Evolutionary conservation across 2,329 filamentous ascomycete genomes (phyloP), one percentile per base, ranked within the genome.

Genomic region (Pyricularia sp.): DNA sequence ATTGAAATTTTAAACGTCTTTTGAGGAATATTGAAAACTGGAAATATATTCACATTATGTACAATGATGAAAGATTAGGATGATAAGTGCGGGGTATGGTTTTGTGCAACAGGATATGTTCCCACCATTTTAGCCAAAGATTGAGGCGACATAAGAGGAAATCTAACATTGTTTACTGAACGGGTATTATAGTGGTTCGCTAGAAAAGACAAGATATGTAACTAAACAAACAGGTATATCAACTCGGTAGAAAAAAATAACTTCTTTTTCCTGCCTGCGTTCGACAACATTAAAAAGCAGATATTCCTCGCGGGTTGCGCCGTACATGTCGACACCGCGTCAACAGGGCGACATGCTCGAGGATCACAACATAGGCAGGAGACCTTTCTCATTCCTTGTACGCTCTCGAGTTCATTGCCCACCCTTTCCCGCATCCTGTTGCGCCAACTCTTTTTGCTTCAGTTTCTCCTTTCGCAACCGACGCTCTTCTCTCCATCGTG

Each of bases 401-500:
- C 5, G 19, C 40, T 49, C 19, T 49, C 3, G 40, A 9, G 16
- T 2, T 49, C 19, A 49, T 49, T 49, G 7, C 19, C 7, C 55
- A 16, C 22, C 13, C 53, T 28, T 24, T 24, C 6, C n/a, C 12
- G 10, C 12, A 4, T 59, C 65, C 62, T 68, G 66, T 60, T 72
- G 69, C 66, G 71, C 74, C 55, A 72, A 70, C 53, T 70, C 68
- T 26, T 71, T 71, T 35, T 72, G 70, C 65, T 73, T 71, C 66
- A 71, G 70, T 16, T 28, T 57, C 60, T 73, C 71, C 5, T 73
- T 72, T 24, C 71, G 69, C 30, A 70, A 40, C 19, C 70, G 69
- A 67, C 76, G 74, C 71, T 73, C 78, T 63, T 78, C 75, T 44
- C 76, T 71, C 68, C 80, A 81, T 62, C 79, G 76, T n/a, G 79